Base-by-base conservation (phyloP, 495 filamentous ascomycete species). In the Cercophora sp. region DNA sequence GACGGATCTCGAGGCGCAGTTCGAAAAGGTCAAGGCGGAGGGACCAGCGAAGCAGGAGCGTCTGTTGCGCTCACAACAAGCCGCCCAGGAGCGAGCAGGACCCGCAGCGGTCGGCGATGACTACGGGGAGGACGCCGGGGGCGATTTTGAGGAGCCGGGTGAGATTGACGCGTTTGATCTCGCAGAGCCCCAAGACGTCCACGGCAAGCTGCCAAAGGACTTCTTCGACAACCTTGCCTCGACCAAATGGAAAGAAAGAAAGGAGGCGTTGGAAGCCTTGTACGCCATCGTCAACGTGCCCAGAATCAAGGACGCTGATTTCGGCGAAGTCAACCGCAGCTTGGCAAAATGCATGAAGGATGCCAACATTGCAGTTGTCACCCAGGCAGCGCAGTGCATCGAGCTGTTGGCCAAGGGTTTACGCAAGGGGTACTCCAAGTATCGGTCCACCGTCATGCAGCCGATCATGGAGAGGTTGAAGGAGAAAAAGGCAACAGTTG, bases 321-420 rank as follows among this genome's bases (percentile, higher is more conserved):
- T 87, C 57, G 80, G 85, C 67, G 91, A 97, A 55, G 83, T 96
- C 61, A 81, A 87, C 36, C 79, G 85, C 37, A 80, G 78, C 4
- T 72, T 97, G 37, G 93, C 93, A 23, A 97, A 96, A 66, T 88
- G 81, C 59, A 97, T 97, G 92, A 97, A 97, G 67, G 94, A 99
- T 63, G 93, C 94, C 42, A 99, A 99, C 62, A 85, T 99, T 61
- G 88, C 88, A 6, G 93, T 97, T 36, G 94, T 95, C 25, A 92
- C 88, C 1, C 85, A 90, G 40, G 93, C 94, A 8, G 92, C 91
- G 15, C 93, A 96, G 63, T 96, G 93, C 66, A 85, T 96, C 31
- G 92, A 96, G 56, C 73, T 87, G 8, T 72, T 97, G n/a, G 93
- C 91, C 9, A 95, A 89, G 64, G 94, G 94, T 15, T 65, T 97